Evolutionary conservation across 495 filamentous ascomycete genomes (phyloP).

Genomic region (Penicillium fimorum): DNA sequence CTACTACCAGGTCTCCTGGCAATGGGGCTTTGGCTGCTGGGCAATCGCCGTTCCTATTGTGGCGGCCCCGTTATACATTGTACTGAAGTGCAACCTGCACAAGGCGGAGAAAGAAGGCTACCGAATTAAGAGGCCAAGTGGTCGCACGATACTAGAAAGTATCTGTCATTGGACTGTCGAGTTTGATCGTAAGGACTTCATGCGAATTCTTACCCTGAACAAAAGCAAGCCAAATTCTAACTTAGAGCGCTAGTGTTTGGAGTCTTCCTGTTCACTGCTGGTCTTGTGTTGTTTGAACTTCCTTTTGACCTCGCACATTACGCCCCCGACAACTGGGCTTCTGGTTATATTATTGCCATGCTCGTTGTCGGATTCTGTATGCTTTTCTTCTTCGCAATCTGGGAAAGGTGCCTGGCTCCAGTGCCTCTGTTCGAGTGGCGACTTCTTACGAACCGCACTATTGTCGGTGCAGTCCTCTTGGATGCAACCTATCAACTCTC

Average conservation of each 20-base stretch:
- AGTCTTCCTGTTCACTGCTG: conserved; percentile 52
- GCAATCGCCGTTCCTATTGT: conserved; percentile 54
- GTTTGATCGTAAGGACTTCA: conserved; percentile 13
- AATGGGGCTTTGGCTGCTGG: conserved; percentile 60
- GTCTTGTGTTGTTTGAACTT: conserved; percentile 57
- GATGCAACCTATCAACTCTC: conserved; percentile 53
- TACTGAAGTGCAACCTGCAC: conserved; percentile 46
- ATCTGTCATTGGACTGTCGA: conserved; percentile 12
- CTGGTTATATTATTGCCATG: conserved; percentile 49
- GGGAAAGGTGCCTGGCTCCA: conserved; percentile 52
- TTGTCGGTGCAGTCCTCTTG: conserved; percentile 53
- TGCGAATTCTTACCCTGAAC: too few relatives aligned
- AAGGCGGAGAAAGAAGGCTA: conserved; percentile 47
- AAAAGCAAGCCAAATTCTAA: too few relatives aligned
- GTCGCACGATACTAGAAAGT: conserved; percentile 8
- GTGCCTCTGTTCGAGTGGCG: conserved; percentile 51
- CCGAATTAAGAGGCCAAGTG: conserved; percentile 27
- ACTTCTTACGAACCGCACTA: conserved; percentile 47
- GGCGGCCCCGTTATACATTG: conserved; percentile 38
- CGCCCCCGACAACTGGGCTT: conserved; percentile 38
- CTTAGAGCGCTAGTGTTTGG: conserved; percentile 29
- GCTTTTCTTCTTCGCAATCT: conserved; percentile 52
- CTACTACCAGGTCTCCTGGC: conserved; percentile 44
- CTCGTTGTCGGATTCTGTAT: conserved; percentile 51
- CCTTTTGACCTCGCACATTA: conserved; percentile 49